Evolutionary conservation across 2,329 filamentous ascomycete genomes (phyloP), one percentile per base, ranked within the genome.

Genomic region (Penicillium thymicola): DNA sequence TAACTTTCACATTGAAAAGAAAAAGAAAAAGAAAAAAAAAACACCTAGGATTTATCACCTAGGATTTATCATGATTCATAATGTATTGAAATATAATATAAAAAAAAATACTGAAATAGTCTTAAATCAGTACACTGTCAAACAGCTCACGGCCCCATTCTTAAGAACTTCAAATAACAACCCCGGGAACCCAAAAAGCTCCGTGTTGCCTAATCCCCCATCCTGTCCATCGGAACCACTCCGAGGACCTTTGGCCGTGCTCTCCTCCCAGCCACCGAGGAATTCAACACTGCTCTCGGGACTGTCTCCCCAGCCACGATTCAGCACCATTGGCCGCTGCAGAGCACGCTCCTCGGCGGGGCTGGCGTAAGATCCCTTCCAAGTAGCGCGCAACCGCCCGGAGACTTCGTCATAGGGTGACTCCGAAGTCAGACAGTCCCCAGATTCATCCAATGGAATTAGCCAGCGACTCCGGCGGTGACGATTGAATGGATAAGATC

Each of bases 401-500:
- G 92, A 90, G 34, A 95, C 85, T 27, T 87, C 81, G n/a, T 82
- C 74, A 64, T 95, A 96, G 0, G 81, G 78, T 50, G 89, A 89
- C 75, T 97, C 94, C 0, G 91, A 95, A 59, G 83, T 85, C 49
- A 90, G 75, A 18, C 75, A 64, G 7, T 79, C 73, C 11, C 74
- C 74, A 10, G 75, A 70, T 5, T 78, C 63, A 32, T 74, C 70
- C 0, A 78, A 70, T 10, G 83, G 75, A 13, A 96, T 86, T 50
- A 87, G 85, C 94, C 94, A 99, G 40, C 92, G 85, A 65, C 90
- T 91, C 59, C 94, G 85, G 18, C 93, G 87, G 72, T 97, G 92
- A 5, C 94, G 85, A 74, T 99, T 97, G 77, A 99, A 99, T 11
- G 93, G 90, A 71, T 97, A 97, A 1, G 92, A 96, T 0, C 94